A percentile compares a stretch with the other conserved stretches of the same genome.
Conservation (phyloP, 1,284 basidiomycete species). For the Malassezia furfur region DNA sequence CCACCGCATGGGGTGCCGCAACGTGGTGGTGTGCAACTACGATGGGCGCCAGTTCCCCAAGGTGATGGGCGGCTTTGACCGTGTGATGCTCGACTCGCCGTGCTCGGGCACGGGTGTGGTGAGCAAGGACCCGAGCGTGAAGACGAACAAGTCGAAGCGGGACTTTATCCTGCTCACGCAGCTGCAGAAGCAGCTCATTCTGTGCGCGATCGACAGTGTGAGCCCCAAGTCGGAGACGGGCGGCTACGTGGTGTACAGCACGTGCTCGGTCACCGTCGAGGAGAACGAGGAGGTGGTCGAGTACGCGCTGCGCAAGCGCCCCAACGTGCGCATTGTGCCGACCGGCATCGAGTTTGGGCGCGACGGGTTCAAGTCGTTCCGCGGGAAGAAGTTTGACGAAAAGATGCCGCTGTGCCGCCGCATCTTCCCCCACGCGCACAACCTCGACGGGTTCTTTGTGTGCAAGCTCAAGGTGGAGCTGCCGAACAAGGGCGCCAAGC, state of each 20-base stretch:
- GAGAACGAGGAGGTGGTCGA: conserved; percentile 98
- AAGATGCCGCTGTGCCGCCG: conserved; percentile 54
- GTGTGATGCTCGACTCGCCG: conserved; percentile 90
- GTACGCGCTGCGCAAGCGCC: conserved; percentile 91
- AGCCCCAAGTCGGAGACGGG: conserved; percentile 80
- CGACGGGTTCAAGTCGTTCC: conserved; percentile 79
- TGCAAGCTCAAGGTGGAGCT: conserved; percentile 81
- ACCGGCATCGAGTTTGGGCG: conserved; percentile 87
- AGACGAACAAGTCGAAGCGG: conserved; percentile 92
- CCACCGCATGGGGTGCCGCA: conserved; percentile 93
- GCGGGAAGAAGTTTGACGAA: conserved; percentile 76
- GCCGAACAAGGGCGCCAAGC: conserved; percentile 18
- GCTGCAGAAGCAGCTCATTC: conserved; percentile 93
- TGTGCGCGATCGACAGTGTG: conserved; percentile 95
- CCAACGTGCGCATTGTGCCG: conserved; percentile 87
- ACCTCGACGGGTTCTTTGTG: conserved; percentile 96
- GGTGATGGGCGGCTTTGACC: conserved; percentile 95
- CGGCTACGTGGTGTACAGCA: conserved; percentile 93
- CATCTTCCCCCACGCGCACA: conserved; percentile 49
- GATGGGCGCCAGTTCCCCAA: conserved; percentile 98
- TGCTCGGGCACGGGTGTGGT: conserved; percentile 98
- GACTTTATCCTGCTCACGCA: conserved; percentile 85
- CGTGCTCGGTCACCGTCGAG: conserved; percentile 94
- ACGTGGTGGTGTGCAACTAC: conserved; percentile 93
- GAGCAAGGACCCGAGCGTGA: conserved; percentile 92